phyloP scores from a whole-genome alignment of 768 basidiomycete genomes.

The Rhizopogon rudus region DNA sequence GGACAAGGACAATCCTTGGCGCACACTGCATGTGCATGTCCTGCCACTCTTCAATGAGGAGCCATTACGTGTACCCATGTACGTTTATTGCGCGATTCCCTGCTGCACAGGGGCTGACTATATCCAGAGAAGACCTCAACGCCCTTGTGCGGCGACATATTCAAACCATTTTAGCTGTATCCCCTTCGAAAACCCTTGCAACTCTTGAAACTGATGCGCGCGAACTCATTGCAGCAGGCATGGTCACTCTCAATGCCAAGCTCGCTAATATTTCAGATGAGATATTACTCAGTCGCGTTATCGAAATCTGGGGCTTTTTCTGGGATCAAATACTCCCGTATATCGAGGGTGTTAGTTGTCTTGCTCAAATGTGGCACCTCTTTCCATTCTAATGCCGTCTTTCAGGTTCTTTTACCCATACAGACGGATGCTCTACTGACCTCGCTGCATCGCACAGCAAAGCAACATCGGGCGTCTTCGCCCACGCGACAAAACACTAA shows the following conservation, averaged over 20 bases:
- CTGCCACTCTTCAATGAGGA: constrained; percentile 91
- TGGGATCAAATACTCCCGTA: constrained; percentile 88
- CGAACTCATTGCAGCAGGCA: constrained; percentile 82
- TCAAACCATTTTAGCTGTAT: constrained; percentile 61
- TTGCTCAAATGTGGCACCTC: background rate
- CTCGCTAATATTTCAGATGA: constrained; percentile 74
- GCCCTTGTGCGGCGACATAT: constrained; percentile 76
- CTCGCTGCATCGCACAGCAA: constrained; percentile 61
- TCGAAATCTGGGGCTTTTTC: constrained; percentile 92
- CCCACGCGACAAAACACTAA: constrained; percentile 48
- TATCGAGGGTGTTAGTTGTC: constrained; percentile 68
- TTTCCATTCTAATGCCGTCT: constrained; percentile 28
- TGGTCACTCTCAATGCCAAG: constrained; percentile 89
- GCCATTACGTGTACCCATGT: constrained; percentile 81
- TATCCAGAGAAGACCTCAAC: constrained; percentile 80
- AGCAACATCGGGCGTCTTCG: constrained; percentile 48
- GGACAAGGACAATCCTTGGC: constrained; percentile 71
- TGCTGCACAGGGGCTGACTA: constrained; percentile 6
- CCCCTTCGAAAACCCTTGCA: constrained; percentile 68
- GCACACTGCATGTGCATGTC: constrained; percentile 78
- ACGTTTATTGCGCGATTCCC: constrained; percentile 18
- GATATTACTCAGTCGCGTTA: constrained; percentile 68
- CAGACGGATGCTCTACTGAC: constrained; percentile 61
- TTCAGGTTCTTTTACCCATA: constrained; percentile 53
- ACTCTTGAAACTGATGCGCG: constrained; percentile 74